These are phyloP conservation scores for Metarhizium rileyi DNA, from an alignment of 2,329 filamentous ascomycete genomes.

Conservation along the genomic window DNA sequence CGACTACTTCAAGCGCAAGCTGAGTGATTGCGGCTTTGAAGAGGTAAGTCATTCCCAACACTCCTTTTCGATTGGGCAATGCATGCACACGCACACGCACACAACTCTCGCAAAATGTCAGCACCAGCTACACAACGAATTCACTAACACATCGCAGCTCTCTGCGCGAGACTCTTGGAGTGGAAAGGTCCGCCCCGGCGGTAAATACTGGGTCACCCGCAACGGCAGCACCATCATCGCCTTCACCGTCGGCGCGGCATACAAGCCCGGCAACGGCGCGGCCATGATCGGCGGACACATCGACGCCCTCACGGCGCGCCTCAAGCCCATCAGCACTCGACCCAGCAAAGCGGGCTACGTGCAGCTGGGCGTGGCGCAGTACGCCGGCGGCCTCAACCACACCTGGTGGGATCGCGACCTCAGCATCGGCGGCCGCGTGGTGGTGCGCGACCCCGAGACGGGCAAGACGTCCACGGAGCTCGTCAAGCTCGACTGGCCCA, in stretches of 20 bases:
- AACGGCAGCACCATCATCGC: slow-evolving; percentile 82
- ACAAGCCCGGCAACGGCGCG: slow-evolving; percentile 75
- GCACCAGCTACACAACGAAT: background rate
- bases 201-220: slow-evolving; percentile 80
- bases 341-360: slow-evolving; percentile 77
- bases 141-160: slow-evolving; percentile 37
- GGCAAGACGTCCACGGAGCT: slow-evolving; percentile 73
- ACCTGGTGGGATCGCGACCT: slow-evolving; percentile 99
- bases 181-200: slow-evolving; percentile 61
- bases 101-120: background rate
- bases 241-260: slow-evolving; percentile 72
- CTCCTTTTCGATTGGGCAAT: background rate
- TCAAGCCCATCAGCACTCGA: slow-evolving; percentile 85
- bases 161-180: slow-evolving; percentile 72
- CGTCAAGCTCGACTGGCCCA: slow-evolving; percentile 89
- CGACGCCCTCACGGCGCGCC: slow-evolving; percentile 78
- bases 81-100: too few relatives aligned
- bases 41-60: slow-evolving; percentile 39
- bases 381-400: slow-evolving; percentile 74
- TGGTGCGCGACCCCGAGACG: slow-evolving; percentile 62
- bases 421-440: slow-evolving; percentile 77
- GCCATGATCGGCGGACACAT: slow-evolving; percentile 88
- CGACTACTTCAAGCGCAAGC: slow-evolving; percentile 62
- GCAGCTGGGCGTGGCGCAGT: slow-evolving; percentile 86
- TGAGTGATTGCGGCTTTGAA: slow-evolving; percentile 63